These are phyloP conservation scores for Cubamyces lactineus DNA, from an alignment of 768 basidiomycete species.

Conservation along the genomic window DNA sequence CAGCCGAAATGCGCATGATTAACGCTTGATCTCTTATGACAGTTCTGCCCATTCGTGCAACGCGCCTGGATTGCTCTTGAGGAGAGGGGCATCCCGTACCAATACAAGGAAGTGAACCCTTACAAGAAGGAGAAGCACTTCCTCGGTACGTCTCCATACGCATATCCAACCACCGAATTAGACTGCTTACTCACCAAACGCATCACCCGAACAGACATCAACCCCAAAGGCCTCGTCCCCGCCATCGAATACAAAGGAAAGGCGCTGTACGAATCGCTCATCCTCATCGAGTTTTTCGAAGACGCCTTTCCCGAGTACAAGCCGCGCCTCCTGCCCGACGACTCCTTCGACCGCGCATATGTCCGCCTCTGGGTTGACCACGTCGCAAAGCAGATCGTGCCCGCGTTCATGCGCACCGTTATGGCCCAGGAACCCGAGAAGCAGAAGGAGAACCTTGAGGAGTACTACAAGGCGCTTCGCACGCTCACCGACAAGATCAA, in stretches of 20 bases:
- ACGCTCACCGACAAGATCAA: constrained; percentile 41
- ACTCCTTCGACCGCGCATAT: constrained; percentile 54
- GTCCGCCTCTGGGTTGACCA: constrained; percentile 63
- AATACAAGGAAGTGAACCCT: constrained; percentile 68
- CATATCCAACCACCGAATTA: not conserved
- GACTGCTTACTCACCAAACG: constrained; percentile 15
- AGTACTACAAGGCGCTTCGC: constrained; percentile 42
- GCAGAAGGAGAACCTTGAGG: constrained; percentile 40
- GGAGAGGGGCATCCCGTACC: constrained; percentile 67
- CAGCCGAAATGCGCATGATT: not conserved
- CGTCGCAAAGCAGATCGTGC: constrained; percentile 54
- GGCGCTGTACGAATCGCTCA: constrained; percentile 65
- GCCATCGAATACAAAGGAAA: constrained; percentile 52
- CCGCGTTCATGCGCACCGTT: constrained; percentile 48
- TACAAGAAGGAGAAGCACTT: constrained; percentile 69
- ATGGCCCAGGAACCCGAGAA: constrained; percentile 42
- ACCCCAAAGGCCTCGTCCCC: constrained; percentile 73
- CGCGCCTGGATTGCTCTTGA: constrained; percentile 70
- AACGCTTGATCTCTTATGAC: not conserved
- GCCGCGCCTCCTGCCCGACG: constrained; percentile 53
- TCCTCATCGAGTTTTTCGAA: constrained; percentile 69
- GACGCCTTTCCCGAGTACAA: constrained; percentile 53
- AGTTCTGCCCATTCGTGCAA: constrained; percentile 64
- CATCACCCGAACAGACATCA: constrained; percentile 45
- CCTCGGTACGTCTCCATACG: constrained; percentile 41